Evolutionary conservation across 495 filamentous ascomycete species (phyloP), one percentile per base, ranked within the genome.

Genomic region (Lentithecium fluviatile): DNA sequence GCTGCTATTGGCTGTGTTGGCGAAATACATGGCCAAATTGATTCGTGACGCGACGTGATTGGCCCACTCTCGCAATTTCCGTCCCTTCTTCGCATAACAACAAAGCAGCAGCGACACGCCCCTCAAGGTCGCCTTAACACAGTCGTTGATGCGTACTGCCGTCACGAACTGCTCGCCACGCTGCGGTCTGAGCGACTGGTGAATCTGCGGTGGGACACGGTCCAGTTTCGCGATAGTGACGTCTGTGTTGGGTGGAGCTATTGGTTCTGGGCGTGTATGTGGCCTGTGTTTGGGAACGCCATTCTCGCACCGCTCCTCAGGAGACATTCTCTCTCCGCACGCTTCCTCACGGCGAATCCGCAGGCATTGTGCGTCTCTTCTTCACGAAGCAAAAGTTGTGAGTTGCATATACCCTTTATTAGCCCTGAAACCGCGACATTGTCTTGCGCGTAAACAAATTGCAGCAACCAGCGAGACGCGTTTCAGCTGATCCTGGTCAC

Each of bases 401-500:
- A 64, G 61, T 64, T 20, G 24, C 24, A 15, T 21, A 29, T 32
- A 38, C 36, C 45, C 36, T 47, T 52, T 15, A 37, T 64, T 59
- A 50, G 2, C 55, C 53, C 60, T 64, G 61, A 64, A 55, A 58
- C 61, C 48, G 45, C 51, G 52, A 56, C 34, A 8, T 45, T 25
- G 45, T 34, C 58, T 59, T 60, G 60, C 58, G 56, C 53, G 60
- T 64, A 68, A 68, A 68, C 65, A 68, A 48, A 54, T 56, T 62
- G 40, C 40, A 34, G 42, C 54, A 23, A 21, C 40, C 29, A 32
- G 29, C 29, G 15, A 64, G 56, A 61, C 65, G 65, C 60, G 65
- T 68, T 68, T 68, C 65, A 68, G 60, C 65, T 60, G 52, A 64
- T 68, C 65, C 65, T 52, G 47, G 65, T 64, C 65, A 46, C 52